These are phyloP conservation scores for Albatrellus ellisii DNA, from an alignment of 768 basidiomycete species.

Conservation along the genomic window DNA sequence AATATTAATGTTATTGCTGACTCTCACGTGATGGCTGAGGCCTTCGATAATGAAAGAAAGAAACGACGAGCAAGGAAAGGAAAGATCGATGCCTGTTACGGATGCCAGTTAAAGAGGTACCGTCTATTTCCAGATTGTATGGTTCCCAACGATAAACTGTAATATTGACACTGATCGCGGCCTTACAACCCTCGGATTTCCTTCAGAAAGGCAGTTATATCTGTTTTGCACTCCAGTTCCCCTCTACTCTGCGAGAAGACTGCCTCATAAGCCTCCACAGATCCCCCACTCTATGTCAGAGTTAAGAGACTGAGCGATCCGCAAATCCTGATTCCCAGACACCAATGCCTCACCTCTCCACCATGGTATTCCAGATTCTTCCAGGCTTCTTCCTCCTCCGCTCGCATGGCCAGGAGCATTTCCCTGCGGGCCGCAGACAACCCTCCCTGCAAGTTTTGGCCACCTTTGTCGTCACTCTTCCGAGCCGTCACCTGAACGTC, in stretches of 20 bases:
- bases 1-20: too few species aligned
- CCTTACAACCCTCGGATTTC: conserved; percentile 8
- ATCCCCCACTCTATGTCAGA: conserved; percentile 39
- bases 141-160: too few species aligned
- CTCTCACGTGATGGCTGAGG: too few species aligned
- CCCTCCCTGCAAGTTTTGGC: conserved; percentile 41
- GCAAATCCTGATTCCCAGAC: background rate
- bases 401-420: conserved; percentile 59
- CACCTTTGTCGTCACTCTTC: conserved; percentile 50
- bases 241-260: conserved; percentile 48
- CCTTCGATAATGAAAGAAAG: too few species aligned
- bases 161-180: too few species aligned
- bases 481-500: conserved; percentile 71
- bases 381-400: conserved; percentile 74
- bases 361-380: conserved; percentile 53
- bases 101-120: too few species aligned
- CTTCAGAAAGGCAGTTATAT: conserved; percentile 43
- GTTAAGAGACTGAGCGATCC: conserved; percentile 4
- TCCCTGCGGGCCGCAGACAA: conserved; percentile 62
- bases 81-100: too few species aligned
- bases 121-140: too few species aligned
- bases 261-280: conserved; percentile 42
- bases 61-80: too few species aligned
- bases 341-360: conserved; percentile 35
- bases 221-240: conserved; percentile 38